A percentile compares a stretch with the other conserved stretches of the same genome.
Conservation (phyloP, 2,329 filamentous ascomycete genomes). For the Fusarium sp. region DNA sequence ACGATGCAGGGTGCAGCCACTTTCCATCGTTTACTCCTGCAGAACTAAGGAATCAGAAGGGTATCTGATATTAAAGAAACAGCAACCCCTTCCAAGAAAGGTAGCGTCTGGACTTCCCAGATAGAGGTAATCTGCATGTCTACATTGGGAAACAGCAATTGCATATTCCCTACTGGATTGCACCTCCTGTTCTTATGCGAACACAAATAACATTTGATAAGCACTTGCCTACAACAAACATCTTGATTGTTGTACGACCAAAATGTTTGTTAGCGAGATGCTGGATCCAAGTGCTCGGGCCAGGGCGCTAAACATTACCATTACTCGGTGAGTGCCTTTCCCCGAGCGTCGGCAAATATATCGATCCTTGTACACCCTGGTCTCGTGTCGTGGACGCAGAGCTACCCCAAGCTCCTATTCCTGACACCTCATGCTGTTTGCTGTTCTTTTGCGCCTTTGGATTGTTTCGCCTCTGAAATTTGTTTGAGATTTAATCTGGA, state of each 20-base stretch:
- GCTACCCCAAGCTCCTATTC: constrained; percentile 34
- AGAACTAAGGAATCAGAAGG: not conserved
- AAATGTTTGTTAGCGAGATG: constrained; percentile 8
- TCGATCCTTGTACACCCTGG: constrained; percentile 25
- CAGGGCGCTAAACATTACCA: constrained; percentile 13
- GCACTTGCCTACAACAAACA: not conserved
- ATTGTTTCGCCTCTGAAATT: constrained; percentile 1
- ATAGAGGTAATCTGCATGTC: not conserved
- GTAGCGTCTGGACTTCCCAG: not conserved
- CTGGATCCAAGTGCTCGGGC: constrained; percentile 20
- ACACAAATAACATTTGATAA: not conserved
- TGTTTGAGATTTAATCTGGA: constrained; percentile 7
- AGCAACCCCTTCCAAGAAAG: not conserved
- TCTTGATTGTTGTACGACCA: not conserved
- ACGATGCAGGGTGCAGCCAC: not conserved
- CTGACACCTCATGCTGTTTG: constrained; percentile 17
- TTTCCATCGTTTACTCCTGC: not conserved
- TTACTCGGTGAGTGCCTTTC: constrained; percentile 19
- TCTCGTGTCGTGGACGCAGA: constrained; percentile 24
- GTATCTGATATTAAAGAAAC: not conserved
- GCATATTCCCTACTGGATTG: too few species aligned
- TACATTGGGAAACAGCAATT: not conserved
- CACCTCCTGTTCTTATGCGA: not conserved
- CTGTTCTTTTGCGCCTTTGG: constrained; percentile 1
- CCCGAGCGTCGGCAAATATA: constrained; percentile 19